Base-by-base conservation (phyloP, 306 rosid species). In the Trichosanthes cucumerina region DNA sequence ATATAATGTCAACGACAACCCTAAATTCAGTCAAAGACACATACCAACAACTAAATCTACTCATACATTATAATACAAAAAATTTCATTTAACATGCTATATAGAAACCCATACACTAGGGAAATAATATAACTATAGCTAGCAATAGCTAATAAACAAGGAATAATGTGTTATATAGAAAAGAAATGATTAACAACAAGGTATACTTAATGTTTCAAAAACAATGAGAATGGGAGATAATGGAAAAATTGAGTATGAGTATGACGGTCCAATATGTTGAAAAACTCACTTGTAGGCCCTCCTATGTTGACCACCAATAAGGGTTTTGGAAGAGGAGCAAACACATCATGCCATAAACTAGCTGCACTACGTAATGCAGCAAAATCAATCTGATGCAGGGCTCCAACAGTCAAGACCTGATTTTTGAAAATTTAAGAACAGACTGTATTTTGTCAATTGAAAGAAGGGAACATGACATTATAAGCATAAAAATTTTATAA, bases 361-460 rank as follows among this genome's bases (percentile, higher is more conserved):
- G 98, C 98, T 68, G 90, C 93, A 80, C 84, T 90, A 18, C 97
- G 96, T 78, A 94, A 88, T 65, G 96, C 68, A 80, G 90, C 81
- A 85, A 88, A 90, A 84, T 94, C 98, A 80, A 94, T 73, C 87
- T 90, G 98, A 87, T 94, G 97, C 59, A 94, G 83, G 14, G 98
- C 93, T 79, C 98, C 98, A 46, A 82, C 72, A 2, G 96, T 89
- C 81, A 94, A 96, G 81, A 92, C 93, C 98, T 94, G 88, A 79
- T 68, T 70, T 68, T 44, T 39, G 75, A 26, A 81, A 73, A 56
- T 54, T 53, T 65, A 70, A 79, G 58, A 79, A 34, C 49, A 69
- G 66, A 65, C 72, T 54, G 69, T 18, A 53, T 24, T 77, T 77
- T 78, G 36, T 64, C 38, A 3, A 80, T 15, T 3, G 56, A 44